Evolutionary conservation across 164 flowering plant species (phyloP), one percentile per base, ranked within the genome.

Genomic region (Vitis labrusca): DNA sequence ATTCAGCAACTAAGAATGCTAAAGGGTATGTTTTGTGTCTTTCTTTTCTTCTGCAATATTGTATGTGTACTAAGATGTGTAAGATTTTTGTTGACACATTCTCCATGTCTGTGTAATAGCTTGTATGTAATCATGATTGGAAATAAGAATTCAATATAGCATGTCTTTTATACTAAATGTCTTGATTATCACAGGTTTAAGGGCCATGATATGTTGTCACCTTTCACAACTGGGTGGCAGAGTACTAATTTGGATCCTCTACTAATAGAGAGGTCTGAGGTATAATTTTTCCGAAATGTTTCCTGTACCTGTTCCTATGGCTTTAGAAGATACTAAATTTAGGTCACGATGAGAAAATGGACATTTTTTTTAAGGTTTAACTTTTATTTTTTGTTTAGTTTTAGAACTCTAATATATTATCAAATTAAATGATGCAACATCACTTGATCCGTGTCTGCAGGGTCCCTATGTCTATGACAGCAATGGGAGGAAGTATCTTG

Each of bases 151-250:
- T 56, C 15, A 53, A 10, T 5, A 1, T 53, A 53, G 56, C 10
- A 13, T 13, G 2, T 53, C 7, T 10, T 53, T 14, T 53, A 15
- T 6, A 13, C 5, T 13, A 6, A 10, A 53, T 13, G n/a, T 13
- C 1, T 13, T 50, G 3, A 53, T 47, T 16, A 58, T 63, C 62
- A 32, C 72, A 95, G 99, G 75, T 93, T 73, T 70, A 91, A 90
- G 79, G 98, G 98, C 54, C 99, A 95, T 83, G 93, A 80, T 78
- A 95, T 95, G 99, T 74, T 95, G 77, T 98, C 99, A 61, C 99
- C 99, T 62, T 95, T 95, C 73, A 95, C 99, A 61, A 89, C 99
- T 63, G 99, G 99, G 55, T 90, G 93, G 92, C 97, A 93, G 72
- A 75, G 73, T 68, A 76, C 85, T 48, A 97, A 93, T 72, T 19